Conservation (phyloP, 192 early-diverging fungal species). For the Chytriomyces hyalinus region DNA sequence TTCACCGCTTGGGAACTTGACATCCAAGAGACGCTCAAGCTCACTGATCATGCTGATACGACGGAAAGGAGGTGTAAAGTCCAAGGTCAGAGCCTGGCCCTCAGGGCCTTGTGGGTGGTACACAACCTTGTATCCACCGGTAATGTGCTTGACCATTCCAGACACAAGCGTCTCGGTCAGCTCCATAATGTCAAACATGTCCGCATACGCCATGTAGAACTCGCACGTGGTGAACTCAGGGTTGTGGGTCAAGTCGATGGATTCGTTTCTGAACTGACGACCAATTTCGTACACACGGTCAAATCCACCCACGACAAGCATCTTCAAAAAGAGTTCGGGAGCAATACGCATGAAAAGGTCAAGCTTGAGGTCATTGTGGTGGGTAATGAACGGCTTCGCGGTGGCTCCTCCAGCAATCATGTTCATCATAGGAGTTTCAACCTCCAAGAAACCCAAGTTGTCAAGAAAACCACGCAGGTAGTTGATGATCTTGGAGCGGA, state of each 20-base stretch:
- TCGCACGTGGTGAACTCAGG: conserved; percentile 99
- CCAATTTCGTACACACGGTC: conserved; percentile 99
- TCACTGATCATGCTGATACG: conserved; percentile 91
- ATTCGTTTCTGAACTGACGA: conserved; percentile 98
- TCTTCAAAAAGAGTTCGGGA: conserved; percentile 97
- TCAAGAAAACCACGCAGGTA: conserved; percentile 96
- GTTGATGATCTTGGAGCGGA: conserved; percentile 91
- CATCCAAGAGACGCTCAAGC: conserved; percentile 86
- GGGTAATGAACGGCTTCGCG: conserved; percentile 99
- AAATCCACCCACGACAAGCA: conserved; percentile 96
- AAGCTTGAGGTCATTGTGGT: conserved; percentile 99
- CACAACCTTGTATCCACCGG: conserved; percentile 86
- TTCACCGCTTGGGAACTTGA: conserved; percentile 89
- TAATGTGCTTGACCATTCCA: conserved; percentile 93
- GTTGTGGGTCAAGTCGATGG: conserved; percentile 98
- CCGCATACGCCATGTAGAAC: conserved; percentile 99
- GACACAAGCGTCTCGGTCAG: conserved; percentile 88
- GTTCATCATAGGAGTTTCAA: conserved; percentile 99
- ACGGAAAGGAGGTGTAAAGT: conserved; percentile 96
- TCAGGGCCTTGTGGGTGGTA: conserved; percentile 93
- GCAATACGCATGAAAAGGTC: conserved; percentile 99
- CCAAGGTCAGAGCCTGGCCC: conserved; percentile 80
- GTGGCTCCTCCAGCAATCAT: conserved; percentile 93
- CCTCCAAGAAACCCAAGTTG: conserved; percentile 94
- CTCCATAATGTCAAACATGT: conserved; percentile 95